Percentiles rank a stretch among this genome's conserved stretches.
Evolutionary conservation across 2,329 filamentous ascomycete species (phyloP).

Genomic region (Trichoderma sp.): DNA sequence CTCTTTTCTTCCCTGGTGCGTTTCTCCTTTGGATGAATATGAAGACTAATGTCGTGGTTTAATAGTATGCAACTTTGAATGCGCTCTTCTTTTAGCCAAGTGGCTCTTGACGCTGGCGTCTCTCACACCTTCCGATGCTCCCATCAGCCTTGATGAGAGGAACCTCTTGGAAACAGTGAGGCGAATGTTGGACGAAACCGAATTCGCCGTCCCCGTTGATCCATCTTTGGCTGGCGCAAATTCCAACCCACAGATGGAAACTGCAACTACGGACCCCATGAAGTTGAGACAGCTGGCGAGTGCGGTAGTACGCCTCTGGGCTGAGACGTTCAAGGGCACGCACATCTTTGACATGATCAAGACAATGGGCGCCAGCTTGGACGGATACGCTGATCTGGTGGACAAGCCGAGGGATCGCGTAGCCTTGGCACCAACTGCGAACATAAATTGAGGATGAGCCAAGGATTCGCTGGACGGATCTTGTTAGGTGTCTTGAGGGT

Average conservation of each 20-base stretch:
- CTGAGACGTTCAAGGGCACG: conserved; percentile 59
- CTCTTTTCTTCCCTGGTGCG: not conserved
- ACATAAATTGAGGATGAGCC: conserved; percentile 20
- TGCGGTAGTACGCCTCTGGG: conserved; percentile 59
- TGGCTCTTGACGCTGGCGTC: conserved; percentile 57
- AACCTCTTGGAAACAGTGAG: conserved; percentile 55
- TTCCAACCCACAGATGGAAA: conserved; percentile 39
- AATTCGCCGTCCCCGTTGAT: conserved; percentile 59
- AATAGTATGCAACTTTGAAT: conserved; percentile 58
- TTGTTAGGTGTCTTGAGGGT: not conserved
- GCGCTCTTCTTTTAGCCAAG: conserved; percentile 58
- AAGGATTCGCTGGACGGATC: not conserved
- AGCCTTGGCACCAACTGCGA: conserved; percentile 31
- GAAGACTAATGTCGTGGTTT: conserved; percentile 21
- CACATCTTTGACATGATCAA: conserved; percentile 61
- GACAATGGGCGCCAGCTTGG: conserved; percentile 55
- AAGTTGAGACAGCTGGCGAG: conserved; percentile 55
- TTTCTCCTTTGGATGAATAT: not conserved
- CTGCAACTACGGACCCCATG: conserved; percentile 44
- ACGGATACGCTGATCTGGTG: conserved; percentile 55
- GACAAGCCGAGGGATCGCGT: conserved; percentile 53
- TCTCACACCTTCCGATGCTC: conserved; percentile 49
- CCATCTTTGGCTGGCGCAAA: conserved; percentile 48
- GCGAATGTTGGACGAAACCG: conserved; percentile 59
- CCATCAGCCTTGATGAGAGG: conserved; percentile 51